Evolutionary conservation across 2,329 filamentous ascomycete species (phyloP).

Genomic region (Diaporthe citrichinensis): DNA sequence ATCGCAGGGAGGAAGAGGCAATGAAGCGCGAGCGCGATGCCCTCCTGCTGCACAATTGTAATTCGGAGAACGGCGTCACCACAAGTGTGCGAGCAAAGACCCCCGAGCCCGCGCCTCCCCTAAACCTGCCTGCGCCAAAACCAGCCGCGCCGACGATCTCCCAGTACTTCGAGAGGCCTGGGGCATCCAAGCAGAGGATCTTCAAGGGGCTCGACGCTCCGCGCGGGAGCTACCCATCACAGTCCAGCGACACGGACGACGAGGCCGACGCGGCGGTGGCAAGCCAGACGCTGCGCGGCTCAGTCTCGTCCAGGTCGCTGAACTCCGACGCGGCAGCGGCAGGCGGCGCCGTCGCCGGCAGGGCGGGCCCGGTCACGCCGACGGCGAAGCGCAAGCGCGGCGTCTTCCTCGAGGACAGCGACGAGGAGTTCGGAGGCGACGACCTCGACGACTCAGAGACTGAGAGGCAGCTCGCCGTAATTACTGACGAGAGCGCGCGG

Average conservation of each 20-base stretch:
- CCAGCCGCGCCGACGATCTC: conserved; percentile 23
- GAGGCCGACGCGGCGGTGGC: not conserved
- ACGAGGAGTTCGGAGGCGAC: conserved; percentile 46
- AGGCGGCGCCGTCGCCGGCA: not conserved
- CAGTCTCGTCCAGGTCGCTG: not conserved
- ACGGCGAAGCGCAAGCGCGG: conserved; percentile 51
- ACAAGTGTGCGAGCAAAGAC: conserved; percentile 36
- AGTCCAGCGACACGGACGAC: conserved; percentile 34
- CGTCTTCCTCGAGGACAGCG: conserved; percentile 44
- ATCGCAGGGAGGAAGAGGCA: conserved; percentile 52
- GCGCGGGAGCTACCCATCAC: not conserved
- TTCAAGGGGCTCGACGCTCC: conserved; percentile 36
- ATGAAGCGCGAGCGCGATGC: conserved; percentile 48
- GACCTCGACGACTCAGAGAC: conserved; percentile 56
- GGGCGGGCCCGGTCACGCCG: conserved; percentile 27
- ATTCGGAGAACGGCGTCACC: conserved; percentile 39
- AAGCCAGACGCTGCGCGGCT: conserved; percentile 31
- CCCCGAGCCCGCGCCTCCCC: conserved; percentile 28
- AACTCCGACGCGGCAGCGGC: not conserved
- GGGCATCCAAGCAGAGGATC: conserved; percentile 20
- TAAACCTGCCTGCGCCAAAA: conserved; percentile 12
- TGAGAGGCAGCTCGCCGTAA: conserved; percentile 54
- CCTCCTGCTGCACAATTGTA: conserved; percentile 40
- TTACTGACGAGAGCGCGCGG: conserved; percentile 54
- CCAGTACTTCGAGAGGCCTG: conserved; percentile 9